Percentiles rank a stretch among this genome's conserved stretches.
Conservation (phyloP, 345 rosid genomes). For the Mercurialis annua region DNA sequence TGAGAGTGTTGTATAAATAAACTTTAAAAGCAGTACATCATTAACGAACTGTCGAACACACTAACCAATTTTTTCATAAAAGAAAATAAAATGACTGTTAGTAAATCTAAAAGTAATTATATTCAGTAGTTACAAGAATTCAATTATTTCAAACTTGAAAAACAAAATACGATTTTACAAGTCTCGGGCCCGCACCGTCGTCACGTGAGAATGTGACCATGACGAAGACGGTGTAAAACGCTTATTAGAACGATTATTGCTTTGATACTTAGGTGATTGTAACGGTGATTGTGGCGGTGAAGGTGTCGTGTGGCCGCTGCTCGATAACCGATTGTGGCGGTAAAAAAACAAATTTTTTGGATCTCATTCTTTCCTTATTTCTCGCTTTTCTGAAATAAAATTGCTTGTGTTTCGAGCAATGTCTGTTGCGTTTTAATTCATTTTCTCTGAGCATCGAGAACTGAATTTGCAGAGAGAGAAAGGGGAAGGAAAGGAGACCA, state of each 20-base stretch:
- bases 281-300: slow-evolving; percentile 95
- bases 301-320: slow-evolving; percentile 94
- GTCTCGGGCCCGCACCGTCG: slow-evolving; percentile 17
- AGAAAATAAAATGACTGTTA: too few species aligned
- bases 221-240: slow-evolving; percentile 38
- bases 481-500: background rate
- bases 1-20: too few species aligned
- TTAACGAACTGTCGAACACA: too few species aligned
- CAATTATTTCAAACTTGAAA: too few species aligned
- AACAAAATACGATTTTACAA: too few species aligned
- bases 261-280: slow-evolving; percentile 80
- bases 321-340: slow-evolving; percentile 55
- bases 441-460: background rate
- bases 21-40: too few species aligned
- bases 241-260: slow-evolving; percentile 53
- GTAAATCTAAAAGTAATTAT: too few species aligned
- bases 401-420: background rate
- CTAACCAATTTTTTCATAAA: too few species aligned
- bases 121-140: too few species aligned
- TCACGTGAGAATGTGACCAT: slow-evolving; percentile 23
- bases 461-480: background rate
- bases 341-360: too few species aligned
- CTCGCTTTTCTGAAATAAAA: background rate
- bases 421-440: background rate
- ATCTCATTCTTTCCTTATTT: too few species aligned